A percentile compares a stretch with the other conserved stretches of the same genome.
phyloP scores from a whole-genome alignment of 345 rosid species.

The Ceriops tagal region DNA sequence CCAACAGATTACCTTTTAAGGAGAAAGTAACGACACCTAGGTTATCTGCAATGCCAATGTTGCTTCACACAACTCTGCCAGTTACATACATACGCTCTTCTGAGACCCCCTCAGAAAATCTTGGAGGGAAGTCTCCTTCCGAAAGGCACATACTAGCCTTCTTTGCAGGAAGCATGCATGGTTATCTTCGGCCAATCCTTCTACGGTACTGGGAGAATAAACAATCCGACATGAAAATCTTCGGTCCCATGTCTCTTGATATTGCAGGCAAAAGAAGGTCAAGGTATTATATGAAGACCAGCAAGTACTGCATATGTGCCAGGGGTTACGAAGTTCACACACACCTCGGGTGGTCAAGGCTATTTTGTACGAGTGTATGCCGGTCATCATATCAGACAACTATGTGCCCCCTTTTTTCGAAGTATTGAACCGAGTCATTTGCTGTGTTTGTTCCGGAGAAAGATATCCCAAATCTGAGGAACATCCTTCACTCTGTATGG shows the following conservation, averaged over 20 bases:
- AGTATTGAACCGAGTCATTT: slow-evolving; percentile 66
- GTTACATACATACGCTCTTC: slow-evolving; percentile 65
- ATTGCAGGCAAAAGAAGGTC: slow-evolving; percentile 51
- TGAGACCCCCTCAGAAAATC: slow-evolving; percentile 48
- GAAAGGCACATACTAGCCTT: slow-evolving; percentile 69
- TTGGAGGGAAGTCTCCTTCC: slow-evolving; percentile 65
- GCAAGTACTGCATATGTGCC: slow-evolving; percentile 87
- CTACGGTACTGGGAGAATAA: slow-evolving; percentile 70
- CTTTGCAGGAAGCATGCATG: slow-evolving; percentile 87
- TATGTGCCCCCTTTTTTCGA: slow-evolving; percentile 89
- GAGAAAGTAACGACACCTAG: too few species aligned
- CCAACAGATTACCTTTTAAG: too few species aligned
- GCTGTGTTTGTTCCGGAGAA: slow-evolving; percentile 76
- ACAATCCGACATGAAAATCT: slow-evolving; percentile 72
- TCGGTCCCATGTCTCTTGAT: slow-evolving; percentile 68
- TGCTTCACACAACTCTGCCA: slow-evolving; percentile 62
- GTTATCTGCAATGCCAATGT: slow-evolving; percentile 81
- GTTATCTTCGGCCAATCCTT: slow-evolving; percentile 66
- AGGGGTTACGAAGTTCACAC: slow-evolving; percentile 84
- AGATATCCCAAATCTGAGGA: slow-evolving; percentile 61
- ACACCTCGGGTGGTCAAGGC: slow-evolving; percentile 85
- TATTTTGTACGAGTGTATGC: slow-evolving; percentile 70
- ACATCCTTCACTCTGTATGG: slow-evolving; percentile 83
- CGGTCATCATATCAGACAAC: slow-evolving; percentile 81
- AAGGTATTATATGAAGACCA: slow-evolving; percentile 78